A percentile compares a stretch with the other conserved stretches of the same genome.
Evolutionary conservation across 805 yeast species (phyloP).

Genomic region (Brettanomyces sp.): DNA sequence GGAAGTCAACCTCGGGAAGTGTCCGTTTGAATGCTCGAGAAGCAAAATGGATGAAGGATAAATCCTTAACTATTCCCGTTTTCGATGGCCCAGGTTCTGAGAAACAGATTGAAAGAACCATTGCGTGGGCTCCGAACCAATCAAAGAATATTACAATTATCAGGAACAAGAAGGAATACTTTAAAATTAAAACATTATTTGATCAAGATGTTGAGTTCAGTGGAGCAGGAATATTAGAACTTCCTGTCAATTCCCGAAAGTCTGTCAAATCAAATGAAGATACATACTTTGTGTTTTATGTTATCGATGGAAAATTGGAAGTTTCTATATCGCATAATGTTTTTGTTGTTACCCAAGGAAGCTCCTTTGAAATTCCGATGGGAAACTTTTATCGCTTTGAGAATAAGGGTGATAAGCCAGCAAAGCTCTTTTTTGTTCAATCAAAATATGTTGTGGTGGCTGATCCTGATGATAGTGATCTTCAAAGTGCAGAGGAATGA

Average conservation of each 20-base stretch:
- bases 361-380: constrained; percentile 76
- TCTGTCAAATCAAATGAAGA: constrained; percentile 52
- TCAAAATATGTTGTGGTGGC: constrained; percentile 34
- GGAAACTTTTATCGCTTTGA: constrained; percentile 62
- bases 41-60: constrained; percentile 42
- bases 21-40: constrained; percentile 21
- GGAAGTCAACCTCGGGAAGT: neutral
- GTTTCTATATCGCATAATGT: constrained; percentile 50
- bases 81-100: constrained; percentile 42
- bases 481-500: constrained; percentile 6
- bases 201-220: constrained; percentile 52
- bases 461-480: constrained; percentile 12
- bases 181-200: constrained; percentile 54
- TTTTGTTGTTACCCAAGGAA: constrained; percentile 60
- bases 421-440: constrained; percentile 70
- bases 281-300: constrained; percentile 66
- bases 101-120: constrained; percentile 30
- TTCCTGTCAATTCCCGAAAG: constrained; percentile 56
- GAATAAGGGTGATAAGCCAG: constrained; percentile 49
- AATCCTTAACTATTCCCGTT: constrained; percentile 36
- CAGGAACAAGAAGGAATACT: constrained; percentile 39
- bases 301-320: constrained; percentile 60
- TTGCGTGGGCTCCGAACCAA: constrained; percentile 61
- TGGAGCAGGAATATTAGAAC: constrained; percentile 65
- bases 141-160: constrained; percentile 35